Evolutionary conservation across 2,329 filamentous ascomycete species (phyloP), one percentile per base, ranked within the genome.

Genomic region (Acephala macrosclerotiorum): DNA sequence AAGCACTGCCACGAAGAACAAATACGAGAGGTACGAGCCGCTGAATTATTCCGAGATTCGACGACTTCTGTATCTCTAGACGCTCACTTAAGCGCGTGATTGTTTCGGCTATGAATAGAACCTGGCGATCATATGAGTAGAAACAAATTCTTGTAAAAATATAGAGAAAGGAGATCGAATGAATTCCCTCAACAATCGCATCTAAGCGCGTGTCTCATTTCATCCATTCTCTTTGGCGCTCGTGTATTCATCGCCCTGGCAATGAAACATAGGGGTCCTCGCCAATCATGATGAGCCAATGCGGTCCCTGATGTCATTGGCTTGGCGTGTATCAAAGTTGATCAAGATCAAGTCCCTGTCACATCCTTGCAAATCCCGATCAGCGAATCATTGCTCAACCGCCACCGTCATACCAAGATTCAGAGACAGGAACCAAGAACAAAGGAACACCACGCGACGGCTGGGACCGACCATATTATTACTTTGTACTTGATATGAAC

Each of bases 51-150:
- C 29, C 29, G 29, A 33, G 29, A 33, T 33, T 33, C 29, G 9
- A 33, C 9, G 29, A 33, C 29, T 33, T 33, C 29, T 33, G 40
- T 42, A 5, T 40, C 36, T 45, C 16, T 45, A 49, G n/a, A 49
- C 45, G 45, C 45, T 49, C 45, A 25, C n/a, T 49, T n/a, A 55
- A 55, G 51, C 25, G 51, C 51, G 51, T 33, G 25, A 16, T 55
- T 33, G 51, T 55, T 35, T 55, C 51, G n/a, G 9, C 51, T 55
- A 55, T 55, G 18, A 33, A 55, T 55, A 55, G 51, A 55, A 49
- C 35, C 33, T 33, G 51, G 26, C 26, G 51, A 55, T 53, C 25
- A 29, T 26, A n/a, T 20, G 45, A 49, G 11, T 22, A 25, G 20
- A 7, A 11, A n/a, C 26, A n/a, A 16, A 9, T 2, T 55, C n/a